phyloP scores from a whole-genome alignment of 139 green algal species.

The Coelastrella sp. region DNA sequence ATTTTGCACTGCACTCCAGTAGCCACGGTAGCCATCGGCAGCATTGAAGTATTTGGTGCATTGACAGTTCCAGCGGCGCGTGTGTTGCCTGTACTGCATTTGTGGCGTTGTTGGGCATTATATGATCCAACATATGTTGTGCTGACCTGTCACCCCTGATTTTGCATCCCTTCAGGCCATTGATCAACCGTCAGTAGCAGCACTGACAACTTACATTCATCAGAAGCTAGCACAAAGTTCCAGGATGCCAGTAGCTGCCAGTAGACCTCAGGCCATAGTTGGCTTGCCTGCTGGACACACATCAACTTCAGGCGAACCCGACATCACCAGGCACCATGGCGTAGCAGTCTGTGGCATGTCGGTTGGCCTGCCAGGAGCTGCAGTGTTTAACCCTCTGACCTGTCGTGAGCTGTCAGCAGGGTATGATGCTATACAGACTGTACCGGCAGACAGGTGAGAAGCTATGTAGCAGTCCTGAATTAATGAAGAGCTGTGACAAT shows the following conservation, averaged over 20 bases:
- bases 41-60: no score
- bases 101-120: no score
- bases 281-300: not conserved
- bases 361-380: not conserved
- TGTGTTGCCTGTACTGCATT: no score
- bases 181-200: conserved; percentile 78
- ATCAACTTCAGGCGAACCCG: no score
- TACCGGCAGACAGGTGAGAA: conserved; percentile 31
- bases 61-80: no score
- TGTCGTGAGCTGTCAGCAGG: not conserved
- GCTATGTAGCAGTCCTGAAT: not conserved
- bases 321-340: not conserved
- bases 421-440: not conserved
- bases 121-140: not conserved
- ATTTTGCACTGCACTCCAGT: no score
- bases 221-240: not conserved
- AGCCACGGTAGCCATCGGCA: no score
- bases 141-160: not conserved
- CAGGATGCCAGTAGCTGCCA: conserved; percentile 9
- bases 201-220: conserved; percentile 53
- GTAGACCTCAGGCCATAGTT: not conserved
- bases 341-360: conserved; percentile 20
- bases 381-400: not conserved
- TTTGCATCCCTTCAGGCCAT: conserved; percentile 52
- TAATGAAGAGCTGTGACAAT: not conserved